phyloP scores from a whole-genome alignment of 169 alveolate genomes.

The Cryptosporidium ubiquitum region DNA sequence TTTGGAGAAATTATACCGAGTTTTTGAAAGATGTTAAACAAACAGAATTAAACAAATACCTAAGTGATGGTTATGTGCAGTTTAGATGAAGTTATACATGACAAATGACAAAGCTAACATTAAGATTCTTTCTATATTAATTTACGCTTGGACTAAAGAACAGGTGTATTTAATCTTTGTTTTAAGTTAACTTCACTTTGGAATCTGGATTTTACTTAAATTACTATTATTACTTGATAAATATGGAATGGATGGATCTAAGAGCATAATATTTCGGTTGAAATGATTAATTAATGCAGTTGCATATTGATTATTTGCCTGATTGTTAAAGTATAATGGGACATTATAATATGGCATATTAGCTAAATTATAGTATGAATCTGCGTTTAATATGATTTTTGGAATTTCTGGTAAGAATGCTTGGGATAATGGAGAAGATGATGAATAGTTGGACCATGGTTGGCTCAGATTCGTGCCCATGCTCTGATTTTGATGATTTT shows the following conservation, averaged over 20 bases:
- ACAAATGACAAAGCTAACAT: not conserved
- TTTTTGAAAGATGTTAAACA: conserved; percentile 77
- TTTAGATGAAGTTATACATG: too few species aligned
- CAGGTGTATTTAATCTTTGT: not conserved
- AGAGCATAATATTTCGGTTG: not conserved
- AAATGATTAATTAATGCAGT: conserved; percentile 24
- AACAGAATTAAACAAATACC: not conserved
- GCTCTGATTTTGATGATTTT: not conserved
- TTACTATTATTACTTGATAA: not conserved
- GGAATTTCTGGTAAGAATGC: not conserved
- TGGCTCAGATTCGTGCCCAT: not conserved
- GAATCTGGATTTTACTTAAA: not conserved
- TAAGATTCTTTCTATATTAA: not conserved
- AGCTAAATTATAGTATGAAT: conserved; percentile 1
- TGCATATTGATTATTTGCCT: conserved; percentile 4
- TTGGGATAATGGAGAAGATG: not conserved
- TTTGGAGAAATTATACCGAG: conserved; percentile 76
- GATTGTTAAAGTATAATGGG: conserved; percentile 26
- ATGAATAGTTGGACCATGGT: not conserved
- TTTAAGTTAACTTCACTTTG: not conserved
- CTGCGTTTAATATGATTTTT: not conserved
- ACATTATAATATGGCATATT: not conserved
- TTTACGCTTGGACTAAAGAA: not conserved
- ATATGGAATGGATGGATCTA: conserved; percentile 35
- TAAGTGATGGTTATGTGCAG: too few species aligned